A percentile compares a stretch with the other conserved stretches of the same genome.
Evolutionary conservation across 225 moss, liverwort and hornwort species (phyloP).

Genomic region (Pseudisothecium myosuroides): DNA sequence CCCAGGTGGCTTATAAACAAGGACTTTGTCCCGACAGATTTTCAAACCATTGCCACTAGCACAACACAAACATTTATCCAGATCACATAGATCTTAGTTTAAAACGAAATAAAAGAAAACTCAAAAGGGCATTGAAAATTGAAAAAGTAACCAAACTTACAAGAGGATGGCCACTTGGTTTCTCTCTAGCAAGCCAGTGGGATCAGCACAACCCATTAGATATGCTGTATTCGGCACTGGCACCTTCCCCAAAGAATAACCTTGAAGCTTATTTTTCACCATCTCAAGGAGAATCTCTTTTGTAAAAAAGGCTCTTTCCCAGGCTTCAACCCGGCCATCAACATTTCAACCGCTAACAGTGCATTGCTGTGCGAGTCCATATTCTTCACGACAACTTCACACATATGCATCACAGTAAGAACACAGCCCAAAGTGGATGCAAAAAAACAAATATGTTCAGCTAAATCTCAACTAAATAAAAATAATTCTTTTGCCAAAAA

Average conservation of each 20-base stretch:
- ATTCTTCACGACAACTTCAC: background rate
- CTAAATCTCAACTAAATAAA: background rate
- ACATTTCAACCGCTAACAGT: slow-evolving; percentile 10
- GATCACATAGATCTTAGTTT: background rate
- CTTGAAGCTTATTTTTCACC: slow-evolving; percentile 6
- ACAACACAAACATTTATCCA: background rate
- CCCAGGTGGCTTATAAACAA: slow-evolving; percentile 37
- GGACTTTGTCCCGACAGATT: slow-evolving; percentile 7
- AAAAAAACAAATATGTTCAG: background rate
- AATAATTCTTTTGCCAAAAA: background rate
- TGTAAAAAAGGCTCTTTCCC: slow-evolving; percentile 15
- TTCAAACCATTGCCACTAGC: background rate
- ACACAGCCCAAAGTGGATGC: background rate
- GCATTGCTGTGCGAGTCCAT: background rate
- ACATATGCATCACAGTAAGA: background rate
- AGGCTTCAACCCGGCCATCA: slow-evolving; percentile 5
- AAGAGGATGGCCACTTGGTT: slow-evolving; percentile 38
- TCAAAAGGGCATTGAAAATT: background rate
- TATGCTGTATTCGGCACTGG: slow-evolving; percentile 4
- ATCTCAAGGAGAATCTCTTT: slow-evolving; percentile 20
- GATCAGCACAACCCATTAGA: slow-evolving; percentile 34
- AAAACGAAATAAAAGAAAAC: background rate
- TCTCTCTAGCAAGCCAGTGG: slow-evolving; percentile 19
- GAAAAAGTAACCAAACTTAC: background rate
- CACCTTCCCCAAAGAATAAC: slow-evolving; percentile 12